These are phyloP conservation scores for Talaromyces sp. DNA, from an alignment of 2,329 filamentous ascomycete species.

Conservation along the genomic window DNA sequence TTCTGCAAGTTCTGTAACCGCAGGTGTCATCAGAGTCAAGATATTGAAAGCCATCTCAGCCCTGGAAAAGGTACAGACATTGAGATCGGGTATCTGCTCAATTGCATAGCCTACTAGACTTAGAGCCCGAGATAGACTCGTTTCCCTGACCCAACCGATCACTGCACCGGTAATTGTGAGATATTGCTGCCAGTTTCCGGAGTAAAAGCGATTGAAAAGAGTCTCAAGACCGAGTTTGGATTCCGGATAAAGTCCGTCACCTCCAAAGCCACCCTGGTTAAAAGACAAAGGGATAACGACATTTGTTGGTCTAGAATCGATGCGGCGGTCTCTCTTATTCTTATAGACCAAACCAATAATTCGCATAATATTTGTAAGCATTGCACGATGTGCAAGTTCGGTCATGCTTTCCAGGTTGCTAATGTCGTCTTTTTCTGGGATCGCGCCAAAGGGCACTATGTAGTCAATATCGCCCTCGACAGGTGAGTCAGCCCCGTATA, in stretches of 20 bases:
- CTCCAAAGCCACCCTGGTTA: slow-evolving; percentile 97
- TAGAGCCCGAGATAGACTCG: slow-evolving; percentile 95
- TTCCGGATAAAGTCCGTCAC: slow-evolving; percentile 95
- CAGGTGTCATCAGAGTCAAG: slow-evolving; percentile 88
- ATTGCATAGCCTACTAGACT: slow-evolving; percentile 96
- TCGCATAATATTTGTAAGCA: slow-evolving; percentile 94
- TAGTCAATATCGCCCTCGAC: slow-evolving; percentile 95
- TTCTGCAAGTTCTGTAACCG: slow-evolving; percentile 92
- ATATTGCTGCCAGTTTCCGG: slow-evolving; percentile 94
- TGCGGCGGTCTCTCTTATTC: slow-evolving; percentile 81
- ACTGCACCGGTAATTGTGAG: slow-evolving; percentile 97
- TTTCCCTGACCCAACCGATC: slow-evolving; percentile 98
- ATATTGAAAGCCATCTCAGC: slow-evolving; percentile 99
- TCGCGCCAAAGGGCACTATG: slow-evolving; percentile 93
- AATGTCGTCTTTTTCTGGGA: slow-evolving; percentile 95
- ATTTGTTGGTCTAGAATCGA: slow-evolving; percentile 92
- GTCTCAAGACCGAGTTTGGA: slow-evolving; percentile 97
- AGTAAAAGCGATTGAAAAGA: slow-evolving; percentile 96
- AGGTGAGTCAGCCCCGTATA: slow-evolving; percentile 95
- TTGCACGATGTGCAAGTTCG: slow-evolving; percentile 95
- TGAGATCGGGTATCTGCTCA: slow-evolving; percentile 68
- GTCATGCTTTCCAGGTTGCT: slow-evolving; percentile 95
- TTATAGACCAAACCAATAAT: slow-evolving; percentile 86
- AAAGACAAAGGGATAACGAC: slow-evolving; percentile 93
- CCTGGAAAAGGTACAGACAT: slow-evolving; percentile 96